Conservation (phyloP, 495 filamentous ascomycete species). For the Aspergillus mulundensis region DNA sequence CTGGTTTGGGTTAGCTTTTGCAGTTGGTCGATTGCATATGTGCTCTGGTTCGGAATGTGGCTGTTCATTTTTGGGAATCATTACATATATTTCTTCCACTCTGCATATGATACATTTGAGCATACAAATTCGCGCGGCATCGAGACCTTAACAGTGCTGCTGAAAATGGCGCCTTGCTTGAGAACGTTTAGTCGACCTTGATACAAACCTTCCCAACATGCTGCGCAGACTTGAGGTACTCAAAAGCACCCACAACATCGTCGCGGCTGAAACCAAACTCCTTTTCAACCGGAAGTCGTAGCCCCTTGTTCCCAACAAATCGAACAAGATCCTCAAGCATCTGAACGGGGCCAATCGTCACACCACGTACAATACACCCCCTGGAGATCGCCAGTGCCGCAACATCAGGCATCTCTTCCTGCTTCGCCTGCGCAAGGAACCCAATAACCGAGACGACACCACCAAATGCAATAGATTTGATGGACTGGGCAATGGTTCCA, state of each 20-base stretch:
- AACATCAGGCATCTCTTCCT: neutral
- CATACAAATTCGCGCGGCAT: too few relatives aligned
- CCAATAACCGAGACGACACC: neutral
- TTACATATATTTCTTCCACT: too few relatives aligned
- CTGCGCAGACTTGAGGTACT: slow-evolving; percentile 25
- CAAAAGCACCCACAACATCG: slow-evolving; percentile 23
- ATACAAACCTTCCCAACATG: slow-evolving; percentile 33
- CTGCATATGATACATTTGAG: too few relatives aligned
- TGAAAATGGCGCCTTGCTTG: too few relatives aligned
- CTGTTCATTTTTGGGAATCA: too few relatives aligned
- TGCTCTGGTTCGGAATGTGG: too few relatives aligned
- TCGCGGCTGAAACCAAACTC: slow-evolving; percentile 19
- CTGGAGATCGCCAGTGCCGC: too few relatives aligned
- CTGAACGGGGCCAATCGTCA: neutral
- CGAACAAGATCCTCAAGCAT: neutral
- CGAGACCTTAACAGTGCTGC: too few relatives aligned
- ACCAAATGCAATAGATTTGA: neutral
- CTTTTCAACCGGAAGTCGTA: slow-evolving; percentile 20
- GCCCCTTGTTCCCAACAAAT: slow-evolving; percentile 19
- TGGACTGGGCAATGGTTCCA: neutral
- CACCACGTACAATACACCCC: too few relatives aligned
- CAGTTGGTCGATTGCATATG: too few relatives aligned
- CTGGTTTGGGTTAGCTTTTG: too few relatives aligned
- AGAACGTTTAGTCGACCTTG: neutral
- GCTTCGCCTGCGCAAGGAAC: neutral